Base-by-base conservation (phyloP, 306 rosid genomes). In the Mimosa pudica region DNA sequence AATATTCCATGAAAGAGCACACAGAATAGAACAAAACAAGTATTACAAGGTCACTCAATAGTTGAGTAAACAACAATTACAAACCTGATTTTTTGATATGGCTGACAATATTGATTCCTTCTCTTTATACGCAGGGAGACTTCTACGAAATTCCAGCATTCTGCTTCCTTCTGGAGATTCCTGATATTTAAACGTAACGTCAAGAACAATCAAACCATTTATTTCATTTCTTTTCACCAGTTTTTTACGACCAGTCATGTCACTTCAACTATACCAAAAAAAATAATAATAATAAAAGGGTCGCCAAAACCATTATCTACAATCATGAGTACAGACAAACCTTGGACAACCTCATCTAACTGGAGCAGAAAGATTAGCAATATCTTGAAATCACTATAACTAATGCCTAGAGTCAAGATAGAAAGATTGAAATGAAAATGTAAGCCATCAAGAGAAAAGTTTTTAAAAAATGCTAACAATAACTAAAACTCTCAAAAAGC, bases 91-190 rank as follows among this genome's bases (percentile, higher is more conserved):
- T 42, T 35, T 86, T 79, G 97, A 84, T 77, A 93, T 74, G 77
- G 89, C 80, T 66, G 90, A 75, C 80, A 95, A 83, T 80, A 95
- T 76, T 57, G 92, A 80, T 83, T 88, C 97, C 94, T 88, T 91
- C 89, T 88, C 90, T 80, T 88, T 89, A 86, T 90, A 95, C 49
- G 92, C 94, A 73, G 98, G 98, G 81, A 95, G 99, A 81, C 82
- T 83, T 68, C 86, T 83, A 71, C 99, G 94, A 80, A 95, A 90
- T 83, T 91, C 91, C 80, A 91, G 86, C 76, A 95, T 87, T 84
- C 76, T 87, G 61, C 83, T 90, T 78, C 99, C 99, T 81, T 93
- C 96, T 24, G 67, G 64, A 79, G 98, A 91, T 76, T 89, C 91
- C 99, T 95, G 82, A 78, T 73, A 82, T 51, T 72, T 66, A 72